A percentile compares a stretch with the other conserved stretches of the same genome.
Evolutionary conservation across 2,329 filamentous ascomycete species (phyloP).

Genomic region (Emergomyces orientalis): DNA sequence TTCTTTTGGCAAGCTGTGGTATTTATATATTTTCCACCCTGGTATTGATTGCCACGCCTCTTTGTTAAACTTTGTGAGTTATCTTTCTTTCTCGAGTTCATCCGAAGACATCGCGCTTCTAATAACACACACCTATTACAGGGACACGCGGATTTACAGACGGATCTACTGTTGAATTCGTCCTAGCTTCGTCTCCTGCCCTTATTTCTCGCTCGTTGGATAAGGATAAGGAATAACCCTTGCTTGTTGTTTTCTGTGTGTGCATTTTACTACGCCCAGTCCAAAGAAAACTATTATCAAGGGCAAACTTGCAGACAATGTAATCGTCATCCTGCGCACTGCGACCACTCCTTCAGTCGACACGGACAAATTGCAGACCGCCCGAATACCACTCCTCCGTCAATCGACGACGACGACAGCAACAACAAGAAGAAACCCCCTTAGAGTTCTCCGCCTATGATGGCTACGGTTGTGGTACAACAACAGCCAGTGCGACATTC

Average conservation of each 20-base stretch:
- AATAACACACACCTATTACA: not conserved
- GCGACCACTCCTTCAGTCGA: not conserved
- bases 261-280: not conserved
- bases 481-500: slow-evolving; percentile 39
- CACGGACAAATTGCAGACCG: slow-evolving; percentile 7
- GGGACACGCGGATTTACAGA: not conserved
- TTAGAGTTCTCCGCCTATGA: slow-evolving; percentile 27
- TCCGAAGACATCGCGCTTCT: not conserved
- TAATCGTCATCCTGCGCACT: not conserved
- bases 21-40: not conserved
- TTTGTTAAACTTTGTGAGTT: not conserved
- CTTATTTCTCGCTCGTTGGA: slow-evolving; percentile 3
- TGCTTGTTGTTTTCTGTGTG: not conserved
- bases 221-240: not conserved
- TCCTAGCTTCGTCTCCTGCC: not conserved
- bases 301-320: not conserved
- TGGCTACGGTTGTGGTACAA: slow-evolving; percentile 41
- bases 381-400: slow-evolving; percentile 5
- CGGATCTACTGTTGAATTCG: not conserved
- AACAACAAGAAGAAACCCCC: not conserved
- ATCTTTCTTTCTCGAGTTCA: not conserved
- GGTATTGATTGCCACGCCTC: not conserved
- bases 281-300: not conserved
- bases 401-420: not conserved
- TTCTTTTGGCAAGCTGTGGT: not conserved